Percentiles rank a stretch among this genome's conserved stretches.
phyloP scores from a whole-genome alignment of 805 yeast species.

The Candida anglica region DNA sequence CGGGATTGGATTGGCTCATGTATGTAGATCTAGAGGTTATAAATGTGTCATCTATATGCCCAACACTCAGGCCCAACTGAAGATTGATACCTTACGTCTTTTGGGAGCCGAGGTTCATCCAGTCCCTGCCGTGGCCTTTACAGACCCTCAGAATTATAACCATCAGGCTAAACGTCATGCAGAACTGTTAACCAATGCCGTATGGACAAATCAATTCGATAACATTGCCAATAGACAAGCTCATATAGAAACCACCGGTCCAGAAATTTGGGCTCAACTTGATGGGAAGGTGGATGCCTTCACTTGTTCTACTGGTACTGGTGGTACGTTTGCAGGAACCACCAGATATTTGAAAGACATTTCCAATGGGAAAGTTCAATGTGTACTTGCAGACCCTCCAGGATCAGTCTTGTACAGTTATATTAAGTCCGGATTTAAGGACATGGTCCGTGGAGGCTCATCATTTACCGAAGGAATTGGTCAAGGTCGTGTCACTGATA shows the following conservation, averaged over 20 bases:
- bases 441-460: constrained; percentile 69
- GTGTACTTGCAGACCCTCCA: constrained; percentile 88
- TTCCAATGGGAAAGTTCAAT: constrained; percentile 56
- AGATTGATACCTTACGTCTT: constrained; percentile 67
- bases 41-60: constrained; percentile 88
- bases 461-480: constrained; percentile 97
- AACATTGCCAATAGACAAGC: constrained; percentile 85
- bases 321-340: constrained; percentile 87
- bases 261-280: constrained; percentile 86
- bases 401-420: constrained; percentile 83
- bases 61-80: constrained; percentile 77
- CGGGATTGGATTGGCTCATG: constrained; percentile 86
- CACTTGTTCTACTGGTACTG: constrained; percentile 90
- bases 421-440: constrained; percentile 65
- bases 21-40: constrained; percentile 80
- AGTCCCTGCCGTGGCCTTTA: constrained; percentile 81
- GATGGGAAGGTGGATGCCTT: constrained; percentile 77
- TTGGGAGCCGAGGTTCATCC: constrained; percentile 87
- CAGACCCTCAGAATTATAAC: constrained; percentile 81
- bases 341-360: constrained; percentile 73
- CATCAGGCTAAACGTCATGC: constrained; percentile 87
- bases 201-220: constrained; percentile 92
- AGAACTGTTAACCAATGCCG: constrained; percentile 68
- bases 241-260: constrained; percentile 87
- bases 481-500: constrained; percentile 87